phyloP scores from a whole-genome alignment of 2,329 filamentous ascomycete genomes.

The Ascochyta viciae-villosae region DNA sequence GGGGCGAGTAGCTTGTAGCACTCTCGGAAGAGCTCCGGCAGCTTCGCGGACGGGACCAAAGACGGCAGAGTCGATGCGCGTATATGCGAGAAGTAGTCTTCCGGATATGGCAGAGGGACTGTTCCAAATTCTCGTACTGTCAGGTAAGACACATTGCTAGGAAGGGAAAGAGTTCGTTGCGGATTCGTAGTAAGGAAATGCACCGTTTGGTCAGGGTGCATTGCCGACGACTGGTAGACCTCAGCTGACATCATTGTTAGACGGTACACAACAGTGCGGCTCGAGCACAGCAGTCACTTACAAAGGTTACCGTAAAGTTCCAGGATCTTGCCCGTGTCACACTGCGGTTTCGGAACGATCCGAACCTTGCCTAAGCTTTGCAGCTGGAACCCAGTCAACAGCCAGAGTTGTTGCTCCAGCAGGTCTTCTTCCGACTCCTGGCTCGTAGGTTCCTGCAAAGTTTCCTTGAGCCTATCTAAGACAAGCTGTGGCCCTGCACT shows the following conservation, averaged over 20 bases:
- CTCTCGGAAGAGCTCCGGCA: slow-evolving; percentile 63
- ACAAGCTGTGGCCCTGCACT: slow-evolving; percentile 60
- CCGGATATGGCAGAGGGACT: slow-evolving; percentile 60
- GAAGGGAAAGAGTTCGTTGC: slow-evolving; percentile 43
- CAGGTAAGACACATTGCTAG: slow-evolving; percentile 38
- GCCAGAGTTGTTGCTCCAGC: slow-evolving; percentile 66
- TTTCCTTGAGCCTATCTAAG: slow-evolving; percentile 63
- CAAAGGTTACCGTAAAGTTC: slow-evolving; percentile 51
- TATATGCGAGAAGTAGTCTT: slow-evolving; percentile 45
- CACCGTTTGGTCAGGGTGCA: slow-evolving; percentile 47
- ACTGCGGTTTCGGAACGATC: slow-evolving; percentile 32
- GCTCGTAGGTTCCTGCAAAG: slow-evolving; percentile 48
- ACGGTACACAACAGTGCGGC: slow-evolving; percentile 29
- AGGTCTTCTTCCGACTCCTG: slow-evolving; percentile 56
- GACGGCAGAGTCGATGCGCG: slow-evolving; percentile 61
- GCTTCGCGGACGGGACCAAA: slow-evolving; percentile 62
- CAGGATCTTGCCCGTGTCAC: slow-evolving; percentile 44
- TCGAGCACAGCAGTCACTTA: slow-evolving; percentile 35
- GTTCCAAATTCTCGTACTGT: slow-evolving; percentile 45
- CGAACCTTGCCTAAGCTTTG: slow-evolving; percentile 41
- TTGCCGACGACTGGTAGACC: slow-evolving; percentile 55
- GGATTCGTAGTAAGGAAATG: slow-evolving; percentile 47
- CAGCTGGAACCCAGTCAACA: slow-evolving; percentile 63
- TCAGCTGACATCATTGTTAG: slow-evolving; percentile 48
- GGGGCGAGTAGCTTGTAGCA: slow-evolving; percentile 64